Evolutionary conservation across 495 filamentous ascomycete genomes (phyloP).

Genomic region (Neurospora sp.): DNA sequence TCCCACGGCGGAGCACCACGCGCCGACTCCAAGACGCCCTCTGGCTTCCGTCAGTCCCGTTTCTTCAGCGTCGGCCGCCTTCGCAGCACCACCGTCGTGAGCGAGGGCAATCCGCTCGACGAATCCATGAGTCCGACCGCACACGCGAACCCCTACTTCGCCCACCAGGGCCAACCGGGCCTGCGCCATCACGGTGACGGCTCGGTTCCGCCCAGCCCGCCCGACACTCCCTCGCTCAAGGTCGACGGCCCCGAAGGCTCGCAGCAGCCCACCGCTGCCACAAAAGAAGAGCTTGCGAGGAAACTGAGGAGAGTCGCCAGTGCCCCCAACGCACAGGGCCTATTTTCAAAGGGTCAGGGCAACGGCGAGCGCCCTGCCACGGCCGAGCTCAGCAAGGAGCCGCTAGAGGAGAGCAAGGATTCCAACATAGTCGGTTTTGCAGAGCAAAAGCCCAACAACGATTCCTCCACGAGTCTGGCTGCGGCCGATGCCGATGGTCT

Average conservation of each 20-base stretch:
- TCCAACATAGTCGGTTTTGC: constrained; percentile 45
- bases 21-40: constrained; percentile 47
- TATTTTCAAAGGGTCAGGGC: constrained; percentile 59
- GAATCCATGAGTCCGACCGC: constrained; percentile 86
- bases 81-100: constrained; percentile 78
- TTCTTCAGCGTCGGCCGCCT: constrained; percentile 73
- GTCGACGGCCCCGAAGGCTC: constrained; percentile 55
- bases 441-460: constrained; percentile 25
- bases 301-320: constrained; percentile 90
- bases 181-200: constrained; percentile 90
- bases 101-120: constrained; percentile 84
- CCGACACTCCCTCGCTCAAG: constrained; percentile 74
- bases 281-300: constrained; percentile 86
- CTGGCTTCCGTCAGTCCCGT: constrained; percentile 61
- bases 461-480: constrained; percentile 5
- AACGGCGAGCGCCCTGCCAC: constrained; percentile 63
- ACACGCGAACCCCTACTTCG: constrained; percentile 94
- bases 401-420: constrained; percentile 49
- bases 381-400: constrained; percentile 70
- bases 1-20: constrained; percentile 8
- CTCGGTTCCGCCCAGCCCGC: constrained; percentile 92
- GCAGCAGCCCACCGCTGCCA: constrained; percentile 62
- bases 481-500: constrained; percentile 19
- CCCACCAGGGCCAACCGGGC: constrained; percentile 87
- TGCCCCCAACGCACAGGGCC: constrained; percentile 90